phyloP scores from a whole-genome alignment of 2,329 filamentous ascomycete species.

The Plectosphaerella cucumerina region DNA sequence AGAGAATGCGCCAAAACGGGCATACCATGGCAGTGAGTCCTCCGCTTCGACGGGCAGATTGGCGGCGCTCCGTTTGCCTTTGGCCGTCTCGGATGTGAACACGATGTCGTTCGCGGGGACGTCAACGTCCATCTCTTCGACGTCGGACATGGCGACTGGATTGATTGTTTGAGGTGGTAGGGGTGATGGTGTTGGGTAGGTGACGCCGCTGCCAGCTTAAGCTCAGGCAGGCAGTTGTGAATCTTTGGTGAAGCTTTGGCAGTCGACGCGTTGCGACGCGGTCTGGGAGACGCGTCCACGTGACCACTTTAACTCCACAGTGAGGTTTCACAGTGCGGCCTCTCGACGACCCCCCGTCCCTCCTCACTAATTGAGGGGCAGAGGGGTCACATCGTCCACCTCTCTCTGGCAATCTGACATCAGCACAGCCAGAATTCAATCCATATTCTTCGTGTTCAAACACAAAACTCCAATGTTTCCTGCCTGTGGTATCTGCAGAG shows the following conservation, averaged over 20 bases:
- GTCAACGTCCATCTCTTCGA: constrained; percentile 60
- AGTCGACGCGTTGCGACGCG: background rate
- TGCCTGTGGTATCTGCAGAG: too few species aligned
- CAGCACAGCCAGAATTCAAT: too few species aligned
- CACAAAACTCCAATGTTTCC: too few species aligned
- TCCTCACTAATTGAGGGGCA: too few species aligned
- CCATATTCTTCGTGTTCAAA: too few species aligned
- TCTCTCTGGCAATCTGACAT: too few species aligned
- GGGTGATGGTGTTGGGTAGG: too few species aligned
- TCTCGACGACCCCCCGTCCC: too few species aligned
- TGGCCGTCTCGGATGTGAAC: constrained; percentile 74
- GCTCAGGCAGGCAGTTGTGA: too few species aligned
- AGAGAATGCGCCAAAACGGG: background rate
- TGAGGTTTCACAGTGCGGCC: too few species aligned
- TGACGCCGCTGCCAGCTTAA: background rate
- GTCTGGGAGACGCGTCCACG: background rate
- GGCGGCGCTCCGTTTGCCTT: constrained; percentile 88
- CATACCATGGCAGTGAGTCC: constrained; percentile 87
- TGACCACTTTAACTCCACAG: background rate
- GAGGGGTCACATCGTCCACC: too few species aligned
- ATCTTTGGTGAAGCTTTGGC: background rate
- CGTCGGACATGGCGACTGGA: constrained; percentile 49
- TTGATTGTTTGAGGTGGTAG: background rate
- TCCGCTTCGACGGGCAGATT: constrained; percentile 92
- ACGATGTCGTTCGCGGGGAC: constrained; percentile 44